phyloP scores from a whole-genome alignment of 2,329 filamentous ascomycete species.

The Fusarium secorum region DNA sequence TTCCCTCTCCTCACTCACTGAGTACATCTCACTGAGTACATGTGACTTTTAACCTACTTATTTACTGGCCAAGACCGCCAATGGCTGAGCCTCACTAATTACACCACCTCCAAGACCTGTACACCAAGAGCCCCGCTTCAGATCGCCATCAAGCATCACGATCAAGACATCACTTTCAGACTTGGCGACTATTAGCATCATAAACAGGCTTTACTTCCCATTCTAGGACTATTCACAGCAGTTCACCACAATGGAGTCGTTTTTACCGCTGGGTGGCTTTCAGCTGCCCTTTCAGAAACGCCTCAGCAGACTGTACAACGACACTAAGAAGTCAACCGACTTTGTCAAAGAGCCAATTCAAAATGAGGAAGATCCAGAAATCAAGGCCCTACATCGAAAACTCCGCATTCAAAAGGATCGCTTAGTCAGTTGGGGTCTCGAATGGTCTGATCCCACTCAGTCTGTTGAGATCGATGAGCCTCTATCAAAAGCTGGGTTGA shows the following conservation, averaged over 20 bases:
- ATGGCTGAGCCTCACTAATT: conserved; percentile 28
- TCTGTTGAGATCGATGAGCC: conserved; percentile 75
- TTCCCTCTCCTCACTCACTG: background rate
- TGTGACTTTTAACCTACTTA: conserved; percentile 3
- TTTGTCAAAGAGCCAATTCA: conserved; percentile 72
- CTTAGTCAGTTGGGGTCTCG: conserved; percentile 79
- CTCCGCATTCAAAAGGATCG: conserved; percentile 82
- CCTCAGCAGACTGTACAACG: conserved; percentile 78
- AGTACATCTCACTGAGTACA: background rate
- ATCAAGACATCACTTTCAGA: conserved; percentile 17
- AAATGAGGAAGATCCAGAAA: conserved; percentile 72
- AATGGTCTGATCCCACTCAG: conserved; percentile 78
- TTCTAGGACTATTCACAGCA: background rate
- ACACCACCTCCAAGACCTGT: background rate
- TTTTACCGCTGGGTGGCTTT: conserved; percentile 60
- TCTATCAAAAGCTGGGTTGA: conserved; percentile 75
- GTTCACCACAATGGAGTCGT: conserved; percentile 55
- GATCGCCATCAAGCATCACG: conserved; percentile 22
- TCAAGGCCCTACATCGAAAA: conserved; percentile 76
- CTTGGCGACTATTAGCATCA: background rate
- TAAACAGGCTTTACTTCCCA: background rate
- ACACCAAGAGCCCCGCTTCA: conserved; percentile 27
- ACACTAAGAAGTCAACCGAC: conserved; percentile 80
- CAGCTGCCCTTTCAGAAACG: conserved; percentile 67
- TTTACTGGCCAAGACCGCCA: conserved; percentile 2